Base-by-base conservation (phyloP, 2,329 filamentous ascomycete genomes). In the Bipolaris zeicola region DNA sequence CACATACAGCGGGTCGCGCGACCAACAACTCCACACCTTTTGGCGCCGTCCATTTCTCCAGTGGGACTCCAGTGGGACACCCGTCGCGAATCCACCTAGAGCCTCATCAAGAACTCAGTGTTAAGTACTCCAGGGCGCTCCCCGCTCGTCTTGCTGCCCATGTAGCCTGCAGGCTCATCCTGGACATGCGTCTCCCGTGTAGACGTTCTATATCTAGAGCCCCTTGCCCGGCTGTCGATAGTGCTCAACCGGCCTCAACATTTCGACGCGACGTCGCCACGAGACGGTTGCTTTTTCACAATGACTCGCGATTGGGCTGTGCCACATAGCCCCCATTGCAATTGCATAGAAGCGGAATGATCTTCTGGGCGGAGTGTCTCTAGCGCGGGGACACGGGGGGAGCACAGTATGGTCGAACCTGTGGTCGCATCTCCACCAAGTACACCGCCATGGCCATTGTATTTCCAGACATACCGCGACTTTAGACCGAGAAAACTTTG, bases 1-100 rank as follows among this genome's bases (percentile, higher is more conserved):
- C 64, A 66, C 58, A 60, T 65, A 61, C 44, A 61, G 64, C 63
- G 64, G 64, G 64, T 50, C 64, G 58, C 57, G 57, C 51, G 58
- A 41, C 63, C 47, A 51, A 54, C 52, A 57, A 56, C 48, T 61
- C 62, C 63, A 64, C 61, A 54, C 44, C n/a, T 45, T 20, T 37
- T 34, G 42, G 38, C 54, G 43, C 55, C 55, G 42, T 51, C 55
- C 34, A 28, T 39, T 50, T 51, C 49, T 57, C 49, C 57, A 56
- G 53, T 56, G 57, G 37, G 37, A 57, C 45, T 34, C 51, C 46
- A 55, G 51, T 49, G 51, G 46, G 52, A 58, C 41, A 56, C 44
- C 52, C 55, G 55, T 45, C 20, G 39, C 44, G 53, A 56, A 54
- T 50, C 55, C 55, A 57, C 55, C 39, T 36, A 50, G 55, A 57